Conservation (phyloP, 2,329 filamentous ascomycete genomes). For the Paecilomyces variotii region DNA sequence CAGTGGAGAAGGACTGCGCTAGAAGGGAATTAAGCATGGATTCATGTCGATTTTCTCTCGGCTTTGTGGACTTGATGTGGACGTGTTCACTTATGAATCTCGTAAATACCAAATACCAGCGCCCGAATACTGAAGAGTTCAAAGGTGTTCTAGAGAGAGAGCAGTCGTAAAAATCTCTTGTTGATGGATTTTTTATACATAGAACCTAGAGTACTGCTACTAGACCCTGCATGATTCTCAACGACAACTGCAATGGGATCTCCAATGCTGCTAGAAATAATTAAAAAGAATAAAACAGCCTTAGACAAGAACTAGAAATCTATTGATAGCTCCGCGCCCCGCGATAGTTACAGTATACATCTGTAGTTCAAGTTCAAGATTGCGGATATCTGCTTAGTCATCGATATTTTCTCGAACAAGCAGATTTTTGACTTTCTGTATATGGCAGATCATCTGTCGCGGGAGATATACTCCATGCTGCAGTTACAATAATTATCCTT, state of each 20-base stretch:
- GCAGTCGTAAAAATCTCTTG: too few species aligned
- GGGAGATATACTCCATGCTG: background rate
- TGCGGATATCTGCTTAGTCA: slow-evolving; percentile 10
- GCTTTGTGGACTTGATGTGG: too few species aligned
- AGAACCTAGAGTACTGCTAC: background rate
- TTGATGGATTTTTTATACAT: too few species aligned
- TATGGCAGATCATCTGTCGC: background rate
- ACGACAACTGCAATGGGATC: background rate
- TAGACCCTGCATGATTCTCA: background rate
- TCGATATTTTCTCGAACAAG: slow-evolving; percentile 1
- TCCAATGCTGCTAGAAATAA: background rate
- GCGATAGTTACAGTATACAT: background rate
- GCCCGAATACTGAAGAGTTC: too few species aligned
- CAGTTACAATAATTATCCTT: background rate
- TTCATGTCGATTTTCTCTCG: too few species aligned
- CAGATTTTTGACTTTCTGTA: background rate
- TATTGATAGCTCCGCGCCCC: background rate
- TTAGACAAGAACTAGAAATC: background rate
- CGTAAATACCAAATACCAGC: too few species aligned
- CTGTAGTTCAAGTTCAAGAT: background rate
- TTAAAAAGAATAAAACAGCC: background rate
- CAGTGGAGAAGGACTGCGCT: background rate
- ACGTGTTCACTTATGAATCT: too few species aligned
- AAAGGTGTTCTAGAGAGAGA: too few species aligned
- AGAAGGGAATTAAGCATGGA: too few species aligned